phyloP scores from a whole-genome alignment of 805 yeast species.

The Jamesozyma jinghongensis region DNA sequence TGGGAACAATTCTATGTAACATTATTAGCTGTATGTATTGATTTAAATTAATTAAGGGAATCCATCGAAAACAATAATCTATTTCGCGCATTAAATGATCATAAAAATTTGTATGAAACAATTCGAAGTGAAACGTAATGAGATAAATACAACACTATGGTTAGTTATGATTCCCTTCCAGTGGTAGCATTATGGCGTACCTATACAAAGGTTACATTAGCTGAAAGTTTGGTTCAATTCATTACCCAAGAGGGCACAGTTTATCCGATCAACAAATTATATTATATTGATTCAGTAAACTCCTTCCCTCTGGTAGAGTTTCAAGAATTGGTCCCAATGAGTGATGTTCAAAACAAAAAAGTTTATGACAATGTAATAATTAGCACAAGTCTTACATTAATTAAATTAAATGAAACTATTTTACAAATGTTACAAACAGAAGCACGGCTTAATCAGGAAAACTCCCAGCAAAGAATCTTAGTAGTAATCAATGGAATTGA shows the following conservation, averaged over 20 bases:
- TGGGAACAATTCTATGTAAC: no score
- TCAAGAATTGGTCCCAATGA: conserved; percentile 13
- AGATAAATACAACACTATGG: no score
- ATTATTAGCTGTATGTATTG: no score
- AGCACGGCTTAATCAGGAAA: background rate
- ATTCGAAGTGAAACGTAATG: no score
- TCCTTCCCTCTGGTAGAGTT: conserved; percentile 25
- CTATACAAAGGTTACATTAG: background rate
- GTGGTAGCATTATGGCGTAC: conserved; percentile 2
- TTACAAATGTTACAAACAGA: background rate
- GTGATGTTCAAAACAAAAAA: conserved; percentile 5
- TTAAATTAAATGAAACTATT: conserved; percentile 14
- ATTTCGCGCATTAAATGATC: no score
- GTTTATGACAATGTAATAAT: conserved; percentile 25
- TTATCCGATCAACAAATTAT: conserved; percentile 6
- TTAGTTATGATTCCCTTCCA: conserved; percentile 1
- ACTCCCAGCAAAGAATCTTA: conserved; percentile 2
- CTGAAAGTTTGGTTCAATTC: background rate
- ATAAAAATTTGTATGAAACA: no score
- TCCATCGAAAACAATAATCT: no score
- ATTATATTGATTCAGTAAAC: conserved; percentile 25
- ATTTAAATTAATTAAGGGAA: no score
- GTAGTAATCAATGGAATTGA: conserved; percentile 22
- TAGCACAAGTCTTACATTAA: conserved; percentile 20
- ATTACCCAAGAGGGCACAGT: background rate